These are phyloP conservation scores for Tetradesmus lagerheimii DNA, from an alignment of 139 green algal genomes.

Conservation along the genomic window DNA sequence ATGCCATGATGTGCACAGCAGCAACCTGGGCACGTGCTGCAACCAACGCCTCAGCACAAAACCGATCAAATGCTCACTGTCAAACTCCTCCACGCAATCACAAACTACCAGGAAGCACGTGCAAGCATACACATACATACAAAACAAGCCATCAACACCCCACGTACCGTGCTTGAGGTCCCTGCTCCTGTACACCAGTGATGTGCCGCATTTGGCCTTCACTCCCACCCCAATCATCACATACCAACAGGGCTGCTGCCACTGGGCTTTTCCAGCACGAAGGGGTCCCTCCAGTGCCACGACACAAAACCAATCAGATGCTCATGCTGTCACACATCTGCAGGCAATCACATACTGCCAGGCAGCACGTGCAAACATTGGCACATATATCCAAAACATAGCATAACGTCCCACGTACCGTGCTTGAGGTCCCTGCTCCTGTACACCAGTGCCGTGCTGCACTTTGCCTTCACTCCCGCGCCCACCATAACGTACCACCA, in stretches of 20 bases:
- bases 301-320: too few species aligned
- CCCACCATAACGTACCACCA: conserved; percentile 81
- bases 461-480: conserved; percentile 67
- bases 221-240: conserved; percentile 84
- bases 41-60: too few species aligned
- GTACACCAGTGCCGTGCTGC: conserved; percentile 51
- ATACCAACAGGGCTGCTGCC: conserved; percentile 46
- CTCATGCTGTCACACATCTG: too few species aligned
- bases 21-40: too few species aligned
- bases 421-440: conserved; percentile 13
- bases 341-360: too few species aligned
- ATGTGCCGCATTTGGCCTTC: conserved; percentile 53
- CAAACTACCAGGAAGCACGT: too few species aligned
- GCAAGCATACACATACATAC: neutral
- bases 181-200: conserved; percentile 49
- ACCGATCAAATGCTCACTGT: too few species aligned
- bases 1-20: too few species aligned
- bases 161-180: neutral
- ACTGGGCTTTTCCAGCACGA: conserved; percentile 48
- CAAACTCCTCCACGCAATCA: too few species aligned
- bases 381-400: too few species aligned
- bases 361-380: too few species aligned
- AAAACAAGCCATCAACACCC: neutral
- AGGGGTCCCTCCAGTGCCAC: conserved; percentile 86
- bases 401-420: neutral